A percentile compares a stretch with the other conserved stretches of the same genome.
Conservation (phyloP, 2,329 filamentous ascomycete species). For the Metarhizium anisopliae region DNA sequence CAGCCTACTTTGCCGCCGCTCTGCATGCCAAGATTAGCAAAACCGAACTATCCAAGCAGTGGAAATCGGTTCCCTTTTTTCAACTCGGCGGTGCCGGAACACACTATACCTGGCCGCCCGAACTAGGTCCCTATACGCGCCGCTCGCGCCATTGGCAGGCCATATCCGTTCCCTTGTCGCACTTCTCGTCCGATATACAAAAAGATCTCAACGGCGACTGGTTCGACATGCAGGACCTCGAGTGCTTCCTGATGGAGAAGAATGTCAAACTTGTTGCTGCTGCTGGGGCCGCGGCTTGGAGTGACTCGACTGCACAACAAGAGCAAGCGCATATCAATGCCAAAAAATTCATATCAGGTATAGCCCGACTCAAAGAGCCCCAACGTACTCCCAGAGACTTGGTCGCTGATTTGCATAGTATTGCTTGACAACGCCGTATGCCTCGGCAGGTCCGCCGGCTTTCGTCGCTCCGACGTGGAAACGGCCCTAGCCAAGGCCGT, state of each 20-base stretch:
- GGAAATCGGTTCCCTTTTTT: constrained; percentile 38
- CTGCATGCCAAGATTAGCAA: constrained; percentile 7
- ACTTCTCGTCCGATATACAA: constrained; percentile 7
- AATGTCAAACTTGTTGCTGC: constrained; percentile 2
- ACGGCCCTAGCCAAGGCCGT: neutral
- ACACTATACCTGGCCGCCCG: constrained; percentile 6
- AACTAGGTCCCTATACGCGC: neutral
- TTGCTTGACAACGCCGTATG: constrained; percentile 7
- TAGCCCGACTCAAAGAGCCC: neutral
- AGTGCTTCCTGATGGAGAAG: constrained; percentile 7
- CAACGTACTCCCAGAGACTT: neutral
- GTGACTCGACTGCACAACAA: neutral
- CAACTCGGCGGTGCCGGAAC: constrained; percentile 58
- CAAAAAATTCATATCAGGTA: neutral
- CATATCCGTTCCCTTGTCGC: constrained; percentile 5
- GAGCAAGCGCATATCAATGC: neutral
- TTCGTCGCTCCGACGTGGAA: constrained; percentile 9
- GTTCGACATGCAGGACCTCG: constrained; percentile 12
- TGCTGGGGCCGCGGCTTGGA: neutral
- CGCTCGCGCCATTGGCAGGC: constrained; percentile 1
- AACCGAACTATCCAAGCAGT: neutral
- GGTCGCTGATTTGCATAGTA: constrained; percentile 1
- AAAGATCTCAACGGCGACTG: constrained; percentile 9
- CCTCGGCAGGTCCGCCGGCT: constrained; percentile 9
- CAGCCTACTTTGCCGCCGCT: constrained; percentile 8